Evolutionary conservation across 2,329 filamentous ascomycete species (phyloP).

Genomic region (Coniella vitis): DNA sequence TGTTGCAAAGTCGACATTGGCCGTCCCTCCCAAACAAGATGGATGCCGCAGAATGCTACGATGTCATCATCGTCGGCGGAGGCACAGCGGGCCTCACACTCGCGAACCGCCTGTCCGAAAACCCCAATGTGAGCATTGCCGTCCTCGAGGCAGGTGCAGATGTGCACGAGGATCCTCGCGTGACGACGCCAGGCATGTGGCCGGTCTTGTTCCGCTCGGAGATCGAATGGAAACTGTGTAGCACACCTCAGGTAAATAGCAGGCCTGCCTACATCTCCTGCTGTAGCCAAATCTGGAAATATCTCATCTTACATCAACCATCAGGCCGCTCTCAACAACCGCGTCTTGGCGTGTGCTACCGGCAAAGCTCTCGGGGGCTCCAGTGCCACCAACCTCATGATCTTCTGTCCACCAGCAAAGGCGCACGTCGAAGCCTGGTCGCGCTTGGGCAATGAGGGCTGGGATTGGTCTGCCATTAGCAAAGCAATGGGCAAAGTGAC

Average conservation of each 20-base stretch:
- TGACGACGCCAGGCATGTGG: too few species aligned
- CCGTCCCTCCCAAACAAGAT: too few species aligned
- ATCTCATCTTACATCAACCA: too few species aligned
- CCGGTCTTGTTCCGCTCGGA: too few species aligned
- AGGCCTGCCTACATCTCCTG: too few species aligned
- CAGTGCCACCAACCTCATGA: conserved; percentile 12
- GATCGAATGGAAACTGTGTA: too few species aligned
- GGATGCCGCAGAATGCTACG: not conserved
- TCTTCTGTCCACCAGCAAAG: conserved; percentile 18
- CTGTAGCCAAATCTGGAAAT: too few species aligned
- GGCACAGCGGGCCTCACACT: conserved; percentile 4
- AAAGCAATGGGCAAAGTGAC: not conserved
- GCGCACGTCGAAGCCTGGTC: conserved; percentile 22
- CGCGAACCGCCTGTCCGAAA: conserved; percentile 3
- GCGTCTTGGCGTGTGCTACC: not conserved
- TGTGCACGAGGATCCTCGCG: too few species aligned
- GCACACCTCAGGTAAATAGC: too few species aligned
- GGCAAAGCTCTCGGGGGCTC: not conserved
- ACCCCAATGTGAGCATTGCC: not conserved
- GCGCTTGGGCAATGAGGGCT: conserved; percentile 21
- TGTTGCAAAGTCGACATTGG: too few species aligned
- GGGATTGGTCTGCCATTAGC: conserved; percentile 16
- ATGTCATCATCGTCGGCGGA: conserved; percentile 4
- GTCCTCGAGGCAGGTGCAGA: too few species aligned
- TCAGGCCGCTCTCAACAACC: not conserved